Evolutionary conservation across 2,329 filamentous ascomycete species (phyloP), one percentile per base, ranked within the genome.

Genomic region (Purpureocillium lavendulum): DNA sequence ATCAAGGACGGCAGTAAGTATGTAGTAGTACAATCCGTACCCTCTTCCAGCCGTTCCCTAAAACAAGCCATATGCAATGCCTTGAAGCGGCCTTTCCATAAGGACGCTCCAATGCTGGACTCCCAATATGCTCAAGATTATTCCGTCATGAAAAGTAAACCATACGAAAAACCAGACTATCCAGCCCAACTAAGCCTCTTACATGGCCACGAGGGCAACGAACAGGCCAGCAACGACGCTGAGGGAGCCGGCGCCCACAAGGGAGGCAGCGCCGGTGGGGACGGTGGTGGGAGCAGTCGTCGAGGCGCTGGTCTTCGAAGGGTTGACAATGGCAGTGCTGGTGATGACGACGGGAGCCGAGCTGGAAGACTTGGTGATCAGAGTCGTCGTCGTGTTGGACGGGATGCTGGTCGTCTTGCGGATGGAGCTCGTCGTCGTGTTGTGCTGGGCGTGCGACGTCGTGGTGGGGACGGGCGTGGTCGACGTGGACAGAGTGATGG

Each of bases 191-290:
- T 12, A 11, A 8, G 6, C 17, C 35, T 40, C 53, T 67, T 65
- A 71, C 56, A 70, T 55, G 51, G 63, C 66, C 37, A 71, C 45
- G 45, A 61, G 45, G 44, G 65, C 66, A 44, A 64, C 54, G 44
- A 61, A 59, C 18, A 69, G 49, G 49, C 61, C 65, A 46, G 55
- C 65, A 41, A 67, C 36, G 17, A 65, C 46, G 43, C 61, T 62
- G 37, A 67, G 36, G 30, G 61, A 59, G 48, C 59, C 62, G 21
- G 58, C 61, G n/a, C 54, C 60, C 29, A 60, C 44, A 42, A 54
- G 58, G 41, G 49, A 49, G 42, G 50, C 59, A 41, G 46, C 45
- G 30, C 36, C 35, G 15, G 36, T 35, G 34, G 33, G 26, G 11
- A 14, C 16, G 28, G 40, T 42, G 30, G 48, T 49, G 28, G 52